Conservation (phyloP, 129 eudicot genomes). For the Ambrosia artemisiifolia region DNA sequence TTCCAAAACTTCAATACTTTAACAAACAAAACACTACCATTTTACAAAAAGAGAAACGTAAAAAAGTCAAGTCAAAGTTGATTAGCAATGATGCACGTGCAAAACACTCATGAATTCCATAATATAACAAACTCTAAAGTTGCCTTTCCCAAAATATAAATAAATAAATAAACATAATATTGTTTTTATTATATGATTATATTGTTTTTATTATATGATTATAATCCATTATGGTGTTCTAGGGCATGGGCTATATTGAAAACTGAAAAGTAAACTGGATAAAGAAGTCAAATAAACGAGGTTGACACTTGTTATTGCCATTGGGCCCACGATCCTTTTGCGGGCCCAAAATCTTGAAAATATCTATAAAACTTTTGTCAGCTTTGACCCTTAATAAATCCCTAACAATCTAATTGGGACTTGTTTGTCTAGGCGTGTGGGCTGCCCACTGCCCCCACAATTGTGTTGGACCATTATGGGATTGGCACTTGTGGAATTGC, state of each 20-base stretch:
- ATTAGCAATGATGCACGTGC: not conserved
- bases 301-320: not conserved
- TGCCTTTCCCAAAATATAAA: too few relatives aligned
- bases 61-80: not conserved
- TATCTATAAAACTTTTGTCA: not conserved
- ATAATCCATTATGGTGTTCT: slow-evolving; percentile 12
- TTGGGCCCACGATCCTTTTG: not conserved
- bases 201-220: not conserved
- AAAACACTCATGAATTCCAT: not conserved
- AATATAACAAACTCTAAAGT: not conserved
- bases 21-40: too few relatives aligned
- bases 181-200: not conserved
- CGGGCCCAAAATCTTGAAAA: not conserved
- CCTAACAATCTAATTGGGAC: too few relatives aligned
- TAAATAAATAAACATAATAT: too few relatives aligned
- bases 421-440: not conserved
- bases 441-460: not conserved
- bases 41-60: too few relatives aligned
- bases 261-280: not conserved
- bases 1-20: too few relatives aligned
- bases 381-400: not conserved
- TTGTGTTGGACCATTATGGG: not conserved
- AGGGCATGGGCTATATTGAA: not conserved
- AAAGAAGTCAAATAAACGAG: not conserved
- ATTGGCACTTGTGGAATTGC: not conserved